phyloP scores from a whole-genome alignment of 345 rosid species.

The Citrus cavaleriei region DNA sequence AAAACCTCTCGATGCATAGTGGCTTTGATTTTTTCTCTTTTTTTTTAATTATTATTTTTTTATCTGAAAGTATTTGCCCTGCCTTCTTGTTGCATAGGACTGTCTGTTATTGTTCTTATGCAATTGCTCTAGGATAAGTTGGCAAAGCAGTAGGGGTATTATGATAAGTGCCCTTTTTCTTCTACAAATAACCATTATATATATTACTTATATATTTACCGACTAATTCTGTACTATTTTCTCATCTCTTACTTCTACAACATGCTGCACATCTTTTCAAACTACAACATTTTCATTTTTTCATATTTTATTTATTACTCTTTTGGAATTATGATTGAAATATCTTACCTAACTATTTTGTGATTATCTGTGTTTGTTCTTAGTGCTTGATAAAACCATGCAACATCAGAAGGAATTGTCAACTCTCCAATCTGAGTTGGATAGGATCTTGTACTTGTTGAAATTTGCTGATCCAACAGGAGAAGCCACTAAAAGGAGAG shows the following conservation, averaged over 20 bases:
- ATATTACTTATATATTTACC: no score
- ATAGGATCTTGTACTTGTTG: conserved; percentile 65
- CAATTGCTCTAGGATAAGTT: background rate
- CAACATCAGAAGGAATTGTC: conserved; percentile 66
- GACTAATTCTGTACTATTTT: background rate
- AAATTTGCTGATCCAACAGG: conserved; percentile 92
- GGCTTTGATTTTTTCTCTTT: background rate
- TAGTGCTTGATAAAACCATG: conserved; percentile 67
- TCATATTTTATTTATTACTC: background rate
- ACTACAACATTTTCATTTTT: background rate
- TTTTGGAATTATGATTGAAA: background rate
- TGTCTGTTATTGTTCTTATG: background rate
- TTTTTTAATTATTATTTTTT: background rate
- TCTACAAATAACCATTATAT: background rate
- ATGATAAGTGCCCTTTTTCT: background rate
- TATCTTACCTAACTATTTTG: background rate
- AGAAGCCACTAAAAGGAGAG: conserved; percentile 70
- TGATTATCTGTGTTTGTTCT: conserved; percentile 15
- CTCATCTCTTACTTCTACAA: background rate
- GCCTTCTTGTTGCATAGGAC: background rate
- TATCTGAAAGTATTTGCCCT: background rate
- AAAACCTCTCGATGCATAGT: background rate
- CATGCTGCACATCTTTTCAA: background rate
- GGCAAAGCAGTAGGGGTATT: background rate
- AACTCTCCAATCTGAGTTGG: conserved; percentile 64